These are phyloP conservation scores for Colletotrichum paranaense DNA, from an alignment of 2,329 filamentous ascomycete species.

Conservation along the genomic window DNA sequence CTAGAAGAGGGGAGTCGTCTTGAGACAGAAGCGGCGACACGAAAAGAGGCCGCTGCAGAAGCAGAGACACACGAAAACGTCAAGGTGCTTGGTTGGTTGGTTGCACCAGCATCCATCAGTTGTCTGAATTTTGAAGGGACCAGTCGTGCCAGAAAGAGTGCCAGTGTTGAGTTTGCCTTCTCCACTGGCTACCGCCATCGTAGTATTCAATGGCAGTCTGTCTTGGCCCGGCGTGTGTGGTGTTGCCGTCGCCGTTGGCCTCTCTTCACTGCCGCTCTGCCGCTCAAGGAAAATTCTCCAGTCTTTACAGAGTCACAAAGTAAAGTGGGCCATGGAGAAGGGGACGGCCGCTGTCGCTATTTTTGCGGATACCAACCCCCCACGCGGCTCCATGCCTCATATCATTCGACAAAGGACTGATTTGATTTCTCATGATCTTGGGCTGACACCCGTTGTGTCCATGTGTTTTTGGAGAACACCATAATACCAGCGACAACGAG, in stretches of 20 bases:
- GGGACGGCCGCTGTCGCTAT: slow-evolving; percentile 22
- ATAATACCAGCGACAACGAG: background rate
- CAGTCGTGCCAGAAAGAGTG: no score
- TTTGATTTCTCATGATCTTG: slow-evolving; percentile 7
- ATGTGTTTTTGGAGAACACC: background rate
- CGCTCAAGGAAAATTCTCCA: slow-evolving; percentile 7
- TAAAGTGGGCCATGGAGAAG: slow-evolving; percentile 25
- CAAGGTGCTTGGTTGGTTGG: slow-evolving; percentile 6
- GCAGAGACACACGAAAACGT: background rate
- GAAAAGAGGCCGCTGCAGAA: background rate
- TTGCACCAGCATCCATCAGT: background rate
- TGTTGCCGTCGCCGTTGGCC: slow-evolving; percentile 10
- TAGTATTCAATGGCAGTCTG: slow-evolving; percentile 29
- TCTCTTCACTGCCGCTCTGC: background rate
- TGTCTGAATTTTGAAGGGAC: background rate
- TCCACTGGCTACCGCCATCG: slow-evolving; percentile 12
- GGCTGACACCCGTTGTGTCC: slow-evolving; percentile 15
- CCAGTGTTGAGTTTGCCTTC: background rate
- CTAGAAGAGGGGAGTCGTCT: background rate
- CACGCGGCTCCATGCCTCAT: slow-evolving; percentile 27
- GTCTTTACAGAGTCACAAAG: no score
- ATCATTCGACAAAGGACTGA: slow-evolving; percentile 24
- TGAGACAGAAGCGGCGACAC: slow-evolving; percentile 6
- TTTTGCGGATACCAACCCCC: slow-evolving; percentile 28
- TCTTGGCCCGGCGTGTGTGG: slow-evolving; percentile 13